A percentile compares a stretch with the other conserved stretches of the same genome.
Evolutionary conservation across 148 eudicot genomes (phyloP).

Genomic region (Salicornia ramosissima): DNA sequence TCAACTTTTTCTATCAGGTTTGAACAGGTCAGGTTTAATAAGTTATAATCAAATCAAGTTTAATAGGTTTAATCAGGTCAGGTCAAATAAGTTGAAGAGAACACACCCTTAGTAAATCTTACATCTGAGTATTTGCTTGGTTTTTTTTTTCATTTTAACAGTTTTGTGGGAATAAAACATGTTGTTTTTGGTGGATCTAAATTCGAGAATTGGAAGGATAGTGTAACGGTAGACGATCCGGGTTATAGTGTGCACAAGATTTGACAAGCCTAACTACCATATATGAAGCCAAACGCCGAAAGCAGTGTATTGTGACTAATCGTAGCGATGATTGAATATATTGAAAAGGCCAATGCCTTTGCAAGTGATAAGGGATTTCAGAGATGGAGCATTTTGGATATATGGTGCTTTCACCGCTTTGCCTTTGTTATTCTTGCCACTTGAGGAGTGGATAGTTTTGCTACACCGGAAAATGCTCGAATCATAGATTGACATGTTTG

Average conservation of each 20-base stretch:
- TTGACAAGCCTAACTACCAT: slow-evolving; percentile 18
- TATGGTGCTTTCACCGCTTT: background rate
- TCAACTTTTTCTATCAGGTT: too few species aligned
- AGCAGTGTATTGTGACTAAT: background rate
- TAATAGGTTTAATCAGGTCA: too few species aligned
- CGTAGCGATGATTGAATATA: background rate
- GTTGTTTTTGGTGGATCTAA: slow-evolving; percentile 84
- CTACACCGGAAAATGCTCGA: too few species aligned
- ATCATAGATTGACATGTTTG: too few species aligned
- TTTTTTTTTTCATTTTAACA: slow-evolving; percentile 26
- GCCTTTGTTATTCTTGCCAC: background rate
- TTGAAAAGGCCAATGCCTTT: background rate
- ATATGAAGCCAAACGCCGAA: background rate
- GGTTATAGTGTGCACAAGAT: slow-evolving; percentile 69
- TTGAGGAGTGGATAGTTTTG: background rate
- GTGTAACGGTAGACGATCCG: slow-evolving; percentile 59
- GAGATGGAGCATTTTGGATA: background rate
- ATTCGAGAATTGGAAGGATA: slow-evolving; percentile 73
- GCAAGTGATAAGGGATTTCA: background rate
- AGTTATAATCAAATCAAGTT: too few species aligned
- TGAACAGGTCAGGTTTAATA: too few species aligned
- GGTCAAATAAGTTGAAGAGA: too few species aligned
- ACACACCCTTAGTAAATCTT: background rate
- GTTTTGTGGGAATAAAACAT: slow-evolving; percentile 85
- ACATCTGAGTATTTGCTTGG: background rate